Conservation (phyloP, 2,329 filamentous ascomycete genomes). For the Sclerotinia subarctica region DNA sequence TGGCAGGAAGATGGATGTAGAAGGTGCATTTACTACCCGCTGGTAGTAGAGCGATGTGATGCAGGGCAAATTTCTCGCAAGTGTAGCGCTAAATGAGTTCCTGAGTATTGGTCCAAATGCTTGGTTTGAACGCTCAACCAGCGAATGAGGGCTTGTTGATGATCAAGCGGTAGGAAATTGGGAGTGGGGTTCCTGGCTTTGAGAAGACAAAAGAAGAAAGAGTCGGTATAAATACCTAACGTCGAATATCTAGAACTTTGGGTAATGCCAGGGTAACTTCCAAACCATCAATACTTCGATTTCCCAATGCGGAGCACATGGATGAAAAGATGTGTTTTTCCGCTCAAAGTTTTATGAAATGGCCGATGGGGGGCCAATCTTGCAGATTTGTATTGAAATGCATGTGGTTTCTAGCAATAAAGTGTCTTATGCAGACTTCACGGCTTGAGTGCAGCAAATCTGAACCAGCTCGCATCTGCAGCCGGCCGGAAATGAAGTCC, state of each 20-base stretch:
- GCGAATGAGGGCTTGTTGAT: background rate
- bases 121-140: background rate
- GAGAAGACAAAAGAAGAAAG: background rate
- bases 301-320: background rate
- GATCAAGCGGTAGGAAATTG: background rate
- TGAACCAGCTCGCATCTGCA: background rate
- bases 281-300: background rate
- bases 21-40: background rate
- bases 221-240: background rate
- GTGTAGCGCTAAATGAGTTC: background rate
- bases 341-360: background rate
- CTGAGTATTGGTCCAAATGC: background rate
- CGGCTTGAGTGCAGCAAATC: background rate
- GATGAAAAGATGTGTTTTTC: background rate
- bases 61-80: background rate
- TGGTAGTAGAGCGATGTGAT: conserved; percentile 3
- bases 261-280: background rate
- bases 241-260: background rate
- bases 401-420: background rate
- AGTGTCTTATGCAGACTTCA: background rate
- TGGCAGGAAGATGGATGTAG: conserved; percentile 35
- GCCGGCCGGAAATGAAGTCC: background rate
- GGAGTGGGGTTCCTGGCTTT: background rate
- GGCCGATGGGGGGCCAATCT: background rate
- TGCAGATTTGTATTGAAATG: background rate